Evolutionary conservation across 352 stramenopile species (phyloP).

Genomic region (Phytopythium helicoides): DNA sequence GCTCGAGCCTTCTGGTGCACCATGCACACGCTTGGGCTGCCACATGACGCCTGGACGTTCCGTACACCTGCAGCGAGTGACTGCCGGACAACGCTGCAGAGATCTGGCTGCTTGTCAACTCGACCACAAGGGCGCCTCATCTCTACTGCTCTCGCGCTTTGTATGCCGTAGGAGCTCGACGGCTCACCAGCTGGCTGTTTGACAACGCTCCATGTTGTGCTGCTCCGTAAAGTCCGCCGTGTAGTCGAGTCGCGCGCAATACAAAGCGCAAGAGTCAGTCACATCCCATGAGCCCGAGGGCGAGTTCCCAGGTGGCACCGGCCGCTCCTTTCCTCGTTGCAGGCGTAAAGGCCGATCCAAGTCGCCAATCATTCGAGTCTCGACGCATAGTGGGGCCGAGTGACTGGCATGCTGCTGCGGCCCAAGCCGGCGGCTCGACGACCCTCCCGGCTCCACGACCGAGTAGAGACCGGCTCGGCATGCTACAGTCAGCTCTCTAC

Average conservation of each 20-base stretch:
- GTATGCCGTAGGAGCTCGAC: no score
- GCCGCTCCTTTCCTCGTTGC: slow-evolving; percentile 10
- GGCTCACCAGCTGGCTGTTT: slow-evolving; percentile 1
- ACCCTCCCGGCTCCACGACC: not conserved
- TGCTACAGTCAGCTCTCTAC: no score
- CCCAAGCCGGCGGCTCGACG: not conserved
- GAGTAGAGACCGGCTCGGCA: no score
- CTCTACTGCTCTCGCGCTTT: no score
- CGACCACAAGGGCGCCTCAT: slow-evolving; percentile 61
- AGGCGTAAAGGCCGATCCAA: slow-evolving; percentile 2
- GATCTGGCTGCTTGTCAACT: slow-evolving; percentile 81
- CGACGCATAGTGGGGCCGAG: not conserved
- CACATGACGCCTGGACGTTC: not conserved
- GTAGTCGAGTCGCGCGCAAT: not conserved
- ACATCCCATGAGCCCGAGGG: slow-evolving; percentile 4
- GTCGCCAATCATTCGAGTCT: not conserved
- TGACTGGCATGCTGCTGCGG: not conserved
- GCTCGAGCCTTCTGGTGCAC: slow-evolving; percentile 41
- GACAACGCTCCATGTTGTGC: not conserved
- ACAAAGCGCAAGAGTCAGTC: not conserved
- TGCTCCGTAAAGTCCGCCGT: not conserved
- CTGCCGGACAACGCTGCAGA: no score
- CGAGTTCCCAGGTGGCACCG: slow-evolving; percentile 1
- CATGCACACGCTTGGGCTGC: slow-evolving; percentile 50
- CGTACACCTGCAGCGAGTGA: no score